phyloP scores from a whole-genome alignment of 176 grass and related monocot species.

The Secale cereale region DNA sequence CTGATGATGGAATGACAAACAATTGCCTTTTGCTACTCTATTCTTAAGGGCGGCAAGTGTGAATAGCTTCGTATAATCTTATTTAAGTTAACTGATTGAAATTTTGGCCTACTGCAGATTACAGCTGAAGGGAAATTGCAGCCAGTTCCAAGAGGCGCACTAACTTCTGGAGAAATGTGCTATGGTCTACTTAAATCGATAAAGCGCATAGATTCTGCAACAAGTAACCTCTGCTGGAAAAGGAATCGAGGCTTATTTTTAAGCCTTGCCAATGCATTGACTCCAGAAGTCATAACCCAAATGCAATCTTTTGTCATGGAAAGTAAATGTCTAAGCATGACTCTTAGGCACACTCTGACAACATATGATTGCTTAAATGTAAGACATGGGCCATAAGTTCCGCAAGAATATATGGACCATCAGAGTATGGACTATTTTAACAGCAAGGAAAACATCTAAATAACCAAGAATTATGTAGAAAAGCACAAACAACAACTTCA shows the following conservation, averaged over 20 bases:
- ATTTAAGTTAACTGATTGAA: not conserved
- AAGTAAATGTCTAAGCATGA: slow-evolving; percentile 18
- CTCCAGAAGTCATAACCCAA: not conserved
- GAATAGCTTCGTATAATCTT: not conserved
- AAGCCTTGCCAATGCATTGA: not conserved
- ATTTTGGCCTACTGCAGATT: not conserved
- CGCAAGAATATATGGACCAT: not conserved
- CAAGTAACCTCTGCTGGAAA: not conserved
- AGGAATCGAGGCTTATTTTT: not conserved
- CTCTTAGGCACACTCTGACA: not conserved
- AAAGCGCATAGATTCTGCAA: not conserved
- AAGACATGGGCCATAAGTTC: not conserved
- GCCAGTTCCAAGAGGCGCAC: not conserved
- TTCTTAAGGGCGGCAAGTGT: not conserved
- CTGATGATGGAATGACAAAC: not conserved
- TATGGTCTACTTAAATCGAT: not conserved
- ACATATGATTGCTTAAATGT: not conserved
- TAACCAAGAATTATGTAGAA: not conserved
- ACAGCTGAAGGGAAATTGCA: slow-evolving; percentile 11
- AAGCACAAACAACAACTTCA: not conserved
- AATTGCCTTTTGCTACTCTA: not conserved
- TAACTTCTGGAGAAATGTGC: not conserved
- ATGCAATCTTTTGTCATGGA: not conserved
- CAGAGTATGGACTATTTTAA: not conserved
- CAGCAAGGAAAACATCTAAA: not conserved